phyloP scores from a whole-genome alignment of 768 basidiomycete genomes.

The Crepidotus variabilis region DNA sequence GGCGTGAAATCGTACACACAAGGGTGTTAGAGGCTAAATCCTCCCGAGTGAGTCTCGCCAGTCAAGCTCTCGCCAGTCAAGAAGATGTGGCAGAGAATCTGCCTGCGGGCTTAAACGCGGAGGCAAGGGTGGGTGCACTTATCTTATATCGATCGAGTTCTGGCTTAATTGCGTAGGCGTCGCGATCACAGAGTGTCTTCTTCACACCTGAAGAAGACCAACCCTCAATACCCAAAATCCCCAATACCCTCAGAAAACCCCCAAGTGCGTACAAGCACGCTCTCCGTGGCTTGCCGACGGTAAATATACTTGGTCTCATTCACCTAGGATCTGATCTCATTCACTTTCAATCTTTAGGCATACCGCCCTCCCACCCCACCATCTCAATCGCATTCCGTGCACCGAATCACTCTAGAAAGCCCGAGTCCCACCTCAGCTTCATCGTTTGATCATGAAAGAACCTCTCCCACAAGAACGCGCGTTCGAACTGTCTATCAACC shows the following conservation, averaged over 20 bases:
- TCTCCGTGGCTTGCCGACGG: slow-evolving; percentile 11
- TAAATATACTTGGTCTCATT: not conserved
- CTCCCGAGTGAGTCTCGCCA: slow-evolving; percentile 3
- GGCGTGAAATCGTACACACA: slow-evolving; percentile 26
- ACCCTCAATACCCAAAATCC: not conserved
- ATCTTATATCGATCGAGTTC: not conserved
- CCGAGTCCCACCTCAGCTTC: not conserved
- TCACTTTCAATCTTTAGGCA: slow-evolving; percentile 30
- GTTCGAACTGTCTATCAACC: not conserved
- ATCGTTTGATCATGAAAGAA: not conserved
- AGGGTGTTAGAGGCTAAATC: slow-evolving; percentile 4
- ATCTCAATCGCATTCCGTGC: slow-evolving; percentile 27
- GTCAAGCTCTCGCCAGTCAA: not conserved
- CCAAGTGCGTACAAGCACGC: not conserved
- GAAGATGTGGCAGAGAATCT: not conserved
- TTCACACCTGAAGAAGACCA: slow-evolving; percentile 2
- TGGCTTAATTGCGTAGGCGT: not conserved
- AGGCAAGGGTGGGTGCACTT: not conserved
- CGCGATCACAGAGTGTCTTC: not conserved
- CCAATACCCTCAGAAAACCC: not conserved
- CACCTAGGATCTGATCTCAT: not conserved
- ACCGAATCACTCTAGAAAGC: not conserved
- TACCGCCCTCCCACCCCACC: slow-evolving; percentile 63
- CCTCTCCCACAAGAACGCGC: not conserved
- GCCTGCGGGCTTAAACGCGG: not conserved